Evolutionary conservation across 1,139 yeast genomes (phyloP).

Genomic region (Candida albicans): DNA sequence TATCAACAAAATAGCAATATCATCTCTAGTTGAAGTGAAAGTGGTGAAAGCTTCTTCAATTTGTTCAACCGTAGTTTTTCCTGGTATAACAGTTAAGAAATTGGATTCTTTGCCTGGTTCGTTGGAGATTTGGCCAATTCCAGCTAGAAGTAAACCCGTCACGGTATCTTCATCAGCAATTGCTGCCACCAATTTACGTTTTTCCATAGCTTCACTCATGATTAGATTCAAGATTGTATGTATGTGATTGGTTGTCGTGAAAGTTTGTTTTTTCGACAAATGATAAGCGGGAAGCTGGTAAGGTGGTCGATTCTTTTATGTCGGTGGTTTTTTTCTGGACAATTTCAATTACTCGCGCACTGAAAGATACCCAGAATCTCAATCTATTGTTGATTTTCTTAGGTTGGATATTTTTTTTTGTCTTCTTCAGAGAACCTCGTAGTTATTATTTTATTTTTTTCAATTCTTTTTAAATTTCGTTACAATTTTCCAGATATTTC

Average conservation of each 20-base stretch:
- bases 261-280: slow-evolving; percentile 9
- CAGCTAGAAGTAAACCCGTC: slow-evolving; percentile 93
- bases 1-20: slow-evolving; percentile 87
- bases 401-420: neutral
- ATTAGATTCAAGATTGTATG: neutral
- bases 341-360: too few species aligned
- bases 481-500: neutral
- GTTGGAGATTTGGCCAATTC: slow-evolving; percentile 83
- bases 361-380: too few species aligned
- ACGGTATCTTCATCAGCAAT: slow-evolving; percentile 98
- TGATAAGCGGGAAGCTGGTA: too few species aligned
- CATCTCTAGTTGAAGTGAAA: slow-evolving; percentile 76
- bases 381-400: neutral
- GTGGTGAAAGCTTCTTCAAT: slow-evolving; percentile 73
- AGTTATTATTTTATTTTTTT: slow-evolving; percentile 1
- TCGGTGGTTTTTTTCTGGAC: too few species aligned
- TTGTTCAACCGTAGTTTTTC: slow-evolving; percentile 74
- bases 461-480: neutral
- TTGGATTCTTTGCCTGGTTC: slow-evolving; percentile 72
- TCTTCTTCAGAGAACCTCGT: too few species aligned
- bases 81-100: slow-evolving; percentile 76
- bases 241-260: neutral
- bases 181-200: slow-evolving; percentile 82
- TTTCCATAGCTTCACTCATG: slow-evolving; percentile 46
- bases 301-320: too few species aligned